phyloP scores from a whole-genome alignment of 2,329 filamentous ascomycete species.

The Trichoderma harzianum region DNA sequence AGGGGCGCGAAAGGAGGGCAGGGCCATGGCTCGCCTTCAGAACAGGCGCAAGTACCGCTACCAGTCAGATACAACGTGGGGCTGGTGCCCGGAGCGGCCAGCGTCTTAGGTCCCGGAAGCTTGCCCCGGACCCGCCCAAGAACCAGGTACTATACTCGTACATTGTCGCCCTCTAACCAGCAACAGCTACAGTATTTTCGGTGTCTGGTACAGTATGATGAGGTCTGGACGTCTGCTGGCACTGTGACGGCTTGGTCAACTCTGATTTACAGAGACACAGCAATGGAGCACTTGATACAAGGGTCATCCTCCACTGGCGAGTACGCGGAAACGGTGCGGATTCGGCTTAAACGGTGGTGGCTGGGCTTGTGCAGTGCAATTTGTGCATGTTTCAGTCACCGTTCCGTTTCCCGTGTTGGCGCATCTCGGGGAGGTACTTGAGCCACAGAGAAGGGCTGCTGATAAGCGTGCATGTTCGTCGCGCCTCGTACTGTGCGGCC shows the following conservation, averaged over 20 bases:
- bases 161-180: neutral
- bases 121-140: constrained; percentile 19
- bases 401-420: neutral
- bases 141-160: neutral
- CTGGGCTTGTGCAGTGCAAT: neutral
- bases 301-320: neutral
- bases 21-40: neutral
- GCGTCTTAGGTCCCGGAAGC: constrained; percentile 17
- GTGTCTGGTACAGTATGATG: neutral
- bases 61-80: constrained; percentile 17
- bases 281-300: neutral
- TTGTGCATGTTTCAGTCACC: neutral
- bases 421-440: neutral
- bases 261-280: neutral
- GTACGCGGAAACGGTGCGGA: neutral
- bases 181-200: neutral
- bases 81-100: constrained; percentile 1
- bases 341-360: neutral
- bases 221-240: neutral
- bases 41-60: neutral
- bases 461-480: neutral
- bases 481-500: neutral
- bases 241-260: neutral
- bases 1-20: neutral
- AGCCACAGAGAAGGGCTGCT: neutral